Conservation (phyloP, 768 basidiomycete species). For the Lepiota brunneoincarnata region DNA sequence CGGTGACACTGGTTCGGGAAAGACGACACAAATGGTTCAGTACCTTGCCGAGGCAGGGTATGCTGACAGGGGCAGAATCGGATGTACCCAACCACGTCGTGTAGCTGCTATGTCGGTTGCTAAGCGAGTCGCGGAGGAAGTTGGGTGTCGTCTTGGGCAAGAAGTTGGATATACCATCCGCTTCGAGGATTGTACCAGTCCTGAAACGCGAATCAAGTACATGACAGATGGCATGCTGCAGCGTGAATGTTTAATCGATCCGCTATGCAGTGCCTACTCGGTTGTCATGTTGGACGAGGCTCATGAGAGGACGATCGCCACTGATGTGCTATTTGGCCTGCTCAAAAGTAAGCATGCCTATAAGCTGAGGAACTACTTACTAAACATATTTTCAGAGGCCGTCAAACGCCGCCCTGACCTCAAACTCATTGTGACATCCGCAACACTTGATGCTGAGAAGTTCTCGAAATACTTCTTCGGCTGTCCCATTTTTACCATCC, state of each 20-base stretch:
- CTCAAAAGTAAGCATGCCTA: constrained; percentile 67
- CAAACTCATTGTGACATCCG: constrained; percentile 97
- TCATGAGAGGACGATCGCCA: constrained; percentile 97
- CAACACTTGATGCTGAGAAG: constrained; percentile 98
- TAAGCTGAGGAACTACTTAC: constrained; percentile 1
- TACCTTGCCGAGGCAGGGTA: constrained; percentile 95
- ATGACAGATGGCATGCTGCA: constrained; percentile 99
- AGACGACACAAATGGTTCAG: constrained; percentile 99
- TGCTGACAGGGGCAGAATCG: constrained; percentile 87
- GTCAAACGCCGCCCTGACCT: constrained; percentile 93
- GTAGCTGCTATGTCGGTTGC: constrained; percentile 99
- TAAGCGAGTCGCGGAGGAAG: constrained; percentile 97
- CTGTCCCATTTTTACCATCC: constrained; percentile 99
- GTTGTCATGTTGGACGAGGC: constrained; percentile 99
- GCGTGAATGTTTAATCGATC: constrained; percentile 94
- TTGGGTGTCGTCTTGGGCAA: constrained; percentile 94
- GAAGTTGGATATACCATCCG: constrained; percentile 99
- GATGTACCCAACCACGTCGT: constrained; percentile 98
- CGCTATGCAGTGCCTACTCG: constrained; percentile 88
- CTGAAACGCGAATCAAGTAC: constrained; percentile 99
- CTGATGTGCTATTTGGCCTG: constrained; percentile 95
- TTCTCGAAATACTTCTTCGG: constrained; percentile 99
- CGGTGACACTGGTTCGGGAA: constrained; percentile 98
- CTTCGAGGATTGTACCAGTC: constrained; percentile 98
- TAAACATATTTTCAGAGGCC: constrained; percentile 61